These are phyloP conservation scores for Flaveria bidentis DNA, from an alignment of 129 eudicot species.

Conservation along the genomic window DNA sequence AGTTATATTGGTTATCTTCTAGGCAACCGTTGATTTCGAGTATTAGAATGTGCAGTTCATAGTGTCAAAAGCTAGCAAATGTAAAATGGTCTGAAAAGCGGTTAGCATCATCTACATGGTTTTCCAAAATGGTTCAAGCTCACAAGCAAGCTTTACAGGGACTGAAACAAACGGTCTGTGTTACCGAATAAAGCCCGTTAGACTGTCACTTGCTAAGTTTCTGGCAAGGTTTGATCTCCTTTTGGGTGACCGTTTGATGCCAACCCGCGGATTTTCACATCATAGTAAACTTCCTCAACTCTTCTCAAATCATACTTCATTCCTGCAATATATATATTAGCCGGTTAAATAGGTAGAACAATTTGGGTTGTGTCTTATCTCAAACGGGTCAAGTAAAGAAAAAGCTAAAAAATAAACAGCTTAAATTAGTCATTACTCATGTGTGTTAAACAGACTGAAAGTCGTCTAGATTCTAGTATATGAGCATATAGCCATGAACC, in stretches of 20 bases:
- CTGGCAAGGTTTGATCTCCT: slow-evolving; percentile 42
- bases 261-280: slow-evolving; percentile 90
- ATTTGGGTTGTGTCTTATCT: background rate
- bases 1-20: too few relatives aligned
- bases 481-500: background rate
- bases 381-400: background rate
- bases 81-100: slow-evolving; percentile 6
- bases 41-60: background rate
- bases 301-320: slow-evolving; percentile 87
- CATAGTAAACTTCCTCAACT: slow-evolving; percentile 86
- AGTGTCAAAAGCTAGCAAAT: slow-evolving; percentile 6
- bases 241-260: slow-evolving; percentile 38
- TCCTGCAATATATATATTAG: slow-evolving; percentile 42
- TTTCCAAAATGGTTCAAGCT: slow-evolving; percentile 10
- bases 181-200: background rate
- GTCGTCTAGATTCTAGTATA: background rate
- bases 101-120: background rate
- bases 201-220: slow-evolving; percentile 25
- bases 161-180: background rate
- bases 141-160: slow-evolving; percentile 10
- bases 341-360: background rate
- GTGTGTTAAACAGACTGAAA: background rate
- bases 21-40: too few relatives aligned
- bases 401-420: background rate
- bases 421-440: background rate